A percentile compares a stretch with the other conserved stretches of the same genome.
Evolutionary conservation across 179 eudicot genomes (phyloP).

Genomic region (Dionaea muscipula): DNA sequence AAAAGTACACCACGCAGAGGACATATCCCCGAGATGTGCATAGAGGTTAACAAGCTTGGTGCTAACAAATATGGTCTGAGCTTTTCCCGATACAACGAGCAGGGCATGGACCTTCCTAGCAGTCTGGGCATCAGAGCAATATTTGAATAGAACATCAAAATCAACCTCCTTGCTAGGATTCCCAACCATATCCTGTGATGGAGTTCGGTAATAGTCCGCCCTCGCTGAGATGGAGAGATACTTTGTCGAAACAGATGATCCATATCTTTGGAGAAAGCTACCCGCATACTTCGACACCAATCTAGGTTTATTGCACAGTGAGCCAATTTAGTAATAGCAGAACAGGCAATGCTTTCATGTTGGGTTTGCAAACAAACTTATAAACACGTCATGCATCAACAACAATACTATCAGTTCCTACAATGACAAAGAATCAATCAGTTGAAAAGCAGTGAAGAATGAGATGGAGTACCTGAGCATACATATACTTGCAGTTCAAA

Average conservation of each 20-base stretch:
- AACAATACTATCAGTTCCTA: no score
- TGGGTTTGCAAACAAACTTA: no score
- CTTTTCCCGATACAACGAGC: constrained; percentile 32
- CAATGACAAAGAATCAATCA: no score
- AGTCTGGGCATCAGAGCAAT: constrained; percentile 17
- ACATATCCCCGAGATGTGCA: constrained; percentile 31
- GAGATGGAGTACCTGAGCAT: no score
- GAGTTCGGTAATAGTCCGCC: constrained; percentile 12
- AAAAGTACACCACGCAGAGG: constrained; percentile 22
- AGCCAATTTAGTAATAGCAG: no score
- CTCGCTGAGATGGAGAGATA: constrained; percentile 16
- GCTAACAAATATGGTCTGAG: constrained; percentile 25
- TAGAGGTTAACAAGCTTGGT: constrained; percentile 37
- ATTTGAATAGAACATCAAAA: constrained; percentile 26
- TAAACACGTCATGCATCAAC: no score
- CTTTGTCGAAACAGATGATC: constrained; percentile 4
- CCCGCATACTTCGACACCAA: no score
- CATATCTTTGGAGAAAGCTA: no score
- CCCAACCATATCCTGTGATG: constrained; percentile 14
- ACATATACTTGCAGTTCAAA: no score
- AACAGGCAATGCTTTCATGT: no score
- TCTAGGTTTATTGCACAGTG: no score
- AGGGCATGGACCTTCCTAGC: constrained; percentile 29
- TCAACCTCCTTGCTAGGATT: constrained; percentile 15
- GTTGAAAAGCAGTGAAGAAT: no score